These are phyloP conservation scores for Diaporthe sp. DNA, from an alignment of 2,329 filamentous ascomycete species.

Conservation along the genomic window DNA sequence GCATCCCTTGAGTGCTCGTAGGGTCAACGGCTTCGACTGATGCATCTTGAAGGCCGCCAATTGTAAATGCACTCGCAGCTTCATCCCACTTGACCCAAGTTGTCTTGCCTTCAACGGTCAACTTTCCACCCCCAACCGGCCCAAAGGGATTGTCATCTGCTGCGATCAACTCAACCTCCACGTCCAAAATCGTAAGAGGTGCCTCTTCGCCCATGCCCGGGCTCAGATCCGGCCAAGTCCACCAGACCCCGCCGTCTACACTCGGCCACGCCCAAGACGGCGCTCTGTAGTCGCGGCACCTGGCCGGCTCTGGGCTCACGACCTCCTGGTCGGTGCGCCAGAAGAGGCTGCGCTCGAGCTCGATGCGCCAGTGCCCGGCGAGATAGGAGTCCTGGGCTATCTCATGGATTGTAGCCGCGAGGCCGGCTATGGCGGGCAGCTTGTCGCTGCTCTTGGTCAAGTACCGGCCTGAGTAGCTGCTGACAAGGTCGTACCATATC, in stretches of 20 bases:
- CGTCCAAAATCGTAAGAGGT: background rate
- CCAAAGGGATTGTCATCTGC: background rate
- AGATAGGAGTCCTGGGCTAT: background rate
- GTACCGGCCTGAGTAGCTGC: background rate
- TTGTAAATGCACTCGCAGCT: background rate
- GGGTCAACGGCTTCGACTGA: background rate
- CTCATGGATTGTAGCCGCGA: background rate
- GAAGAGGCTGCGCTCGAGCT: slow-evolving; percentile 14
- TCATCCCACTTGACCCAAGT: background rate
- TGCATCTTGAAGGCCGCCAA: background rate
- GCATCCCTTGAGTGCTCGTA: background rate
- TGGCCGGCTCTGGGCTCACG: background rate
- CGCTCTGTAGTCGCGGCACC: background rate
- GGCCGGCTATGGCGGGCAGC: background rate
- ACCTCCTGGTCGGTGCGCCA: background rate
- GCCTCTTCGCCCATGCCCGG: background rate
- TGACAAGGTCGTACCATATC: slow-evolving; percentile 1
- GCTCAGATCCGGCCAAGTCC: background rate
- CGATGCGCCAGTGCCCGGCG: slow-evolving; percentile 4
- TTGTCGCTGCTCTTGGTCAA: slow-evolving; percentile 7
- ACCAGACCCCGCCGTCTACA: background rate
- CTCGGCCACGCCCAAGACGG: slow-evolving; percentile 13
- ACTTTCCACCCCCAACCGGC: background rate
- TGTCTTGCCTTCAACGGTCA: background rate
- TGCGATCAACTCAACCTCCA: background rate